Evolutionary conservation across 2,329 filamentous ascomycete genomes (phyloP), one percentile per base, ranked within the genome.

Genomic region (Cadophora sp.): DNA sequence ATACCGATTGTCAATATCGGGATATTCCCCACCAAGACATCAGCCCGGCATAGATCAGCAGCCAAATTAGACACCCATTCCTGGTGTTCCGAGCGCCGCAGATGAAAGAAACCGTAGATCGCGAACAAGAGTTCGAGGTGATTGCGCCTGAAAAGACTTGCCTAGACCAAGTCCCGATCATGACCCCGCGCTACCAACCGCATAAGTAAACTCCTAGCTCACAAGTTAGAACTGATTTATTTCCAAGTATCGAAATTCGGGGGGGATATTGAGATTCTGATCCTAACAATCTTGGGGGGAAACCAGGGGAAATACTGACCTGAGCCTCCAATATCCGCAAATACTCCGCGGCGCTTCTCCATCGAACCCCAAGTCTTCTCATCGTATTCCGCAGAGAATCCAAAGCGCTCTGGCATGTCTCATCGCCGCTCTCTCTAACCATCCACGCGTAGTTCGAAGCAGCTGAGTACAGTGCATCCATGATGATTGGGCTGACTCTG

Each of bases 401-500:
- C 45, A 80, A 58, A 1, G 73, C 75, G 16, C 66, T 69, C 61
- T 76, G 73, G 13, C 71, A 74, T n/a, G 69, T 72, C 22, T 69
- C 69, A 64, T 78, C 74, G 3, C 79, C 79, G 56, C 72, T 76
- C 71, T 81, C 79, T 59, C 78, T 73, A 66, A 76, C 76, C 43
- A 79, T 63, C 79, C 80, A 81, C 11, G 78, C 78, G 50, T 77
- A 76, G 36, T 77, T 78, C n/a, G 76, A 70, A 47, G 78, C 74
- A 13, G 76, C 78, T n/a, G 72, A 73, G 65, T 81, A 81, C n/a
- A 81, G 45, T 11, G 73, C 70, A 68, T 81, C 79, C 68, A 81
- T 74, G 39, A 78, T 73, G 11, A 81, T 71, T 4, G 79, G 79
- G 64, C 76, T 79, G 4, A 80, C 61, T 14, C 70, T 63, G 30